Evolutionary conservation across 2,329 filamentous ascomycete species (phyloP).

Genomic region (Ophiostoma sp.): DNA sequence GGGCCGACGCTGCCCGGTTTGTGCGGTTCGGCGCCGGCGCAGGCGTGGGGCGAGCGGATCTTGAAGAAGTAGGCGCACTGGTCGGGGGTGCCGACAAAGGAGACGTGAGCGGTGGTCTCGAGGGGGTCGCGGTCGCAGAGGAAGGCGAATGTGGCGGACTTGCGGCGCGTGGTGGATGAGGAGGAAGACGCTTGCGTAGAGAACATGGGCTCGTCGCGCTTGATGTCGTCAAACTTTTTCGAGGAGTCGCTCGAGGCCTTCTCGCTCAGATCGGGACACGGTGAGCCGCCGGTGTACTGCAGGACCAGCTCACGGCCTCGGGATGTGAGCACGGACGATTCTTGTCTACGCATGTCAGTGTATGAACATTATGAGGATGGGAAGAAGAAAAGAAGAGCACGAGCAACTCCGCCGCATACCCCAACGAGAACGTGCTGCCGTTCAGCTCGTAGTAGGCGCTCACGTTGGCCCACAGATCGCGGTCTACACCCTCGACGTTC

Average conservation of each 20-base stretch:
- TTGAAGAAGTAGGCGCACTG: conserved; percentile 97
- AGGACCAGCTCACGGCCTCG: conserved; percentile 74
- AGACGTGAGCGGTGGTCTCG: conserved; percentile 66
- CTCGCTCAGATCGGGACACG: conserved; percentile 56
- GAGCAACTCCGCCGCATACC: conserved; percentile 50
- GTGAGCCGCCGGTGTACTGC: conserved; percentile 75
- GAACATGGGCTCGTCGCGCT: conserved; percentile 32
- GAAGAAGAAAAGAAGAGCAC: background rate
- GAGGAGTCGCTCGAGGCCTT: conserved; percentile 36
- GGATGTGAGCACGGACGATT: conserved; percentile 55
- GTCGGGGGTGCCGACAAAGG: conserved; percentile 86
- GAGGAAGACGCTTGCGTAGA: conserved; percentile 11
- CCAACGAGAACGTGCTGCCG: conserved; percentile 71
- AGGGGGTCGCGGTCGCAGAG: conserved; percentile 84
- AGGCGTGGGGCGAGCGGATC: conserved; percentile 80
- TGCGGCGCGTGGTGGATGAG: conserved; percentile 48
- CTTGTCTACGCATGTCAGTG: conserved; percentile 45
- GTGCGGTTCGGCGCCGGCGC: conserved; percentile 65
- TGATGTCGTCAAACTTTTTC: conserved; percentile 31
- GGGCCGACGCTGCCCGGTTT: conserved; percentile 72
- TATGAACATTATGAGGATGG: background rate
- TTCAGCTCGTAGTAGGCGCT: conserved; percentile 73
- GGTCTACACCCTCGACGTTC: conserved; percentile 64
- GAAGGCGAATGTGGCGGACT: conserved; percentile 88
- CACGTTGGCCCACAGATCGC: conserved; percentile 66